Evolutionary conservation across 345 rosid genomes (phyloP).

Genomic region (Brassica cretica): DNA sequence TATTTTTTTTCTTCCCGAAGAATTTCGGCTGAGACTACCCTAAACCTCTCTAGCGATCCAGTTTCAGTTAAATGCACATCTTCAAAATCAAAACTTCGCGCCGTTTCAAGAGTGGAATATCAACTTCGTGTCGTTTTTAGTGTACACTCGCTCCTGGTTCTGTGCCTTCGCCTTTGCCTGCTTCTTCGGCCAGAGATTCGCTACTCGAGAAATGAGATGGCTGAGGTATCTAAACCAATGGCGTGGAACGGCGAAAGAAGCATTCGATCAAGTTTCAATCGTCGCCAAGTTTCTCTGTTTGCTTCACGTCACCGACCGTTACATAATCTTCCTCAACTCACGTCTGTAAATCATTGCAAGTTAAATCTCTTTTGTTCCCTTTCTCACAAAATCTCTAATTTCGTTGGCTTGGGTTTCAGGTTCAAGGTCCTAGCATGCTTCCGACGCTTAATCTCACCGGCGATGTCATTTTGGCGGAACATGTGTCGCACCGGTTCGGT

Average conservation of each 20-base stretch:
- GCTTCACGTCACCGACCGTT: conserved; percentile 61
- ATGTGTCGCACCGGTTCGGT: conserved; percentile 63
- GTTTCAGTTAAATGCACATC: neutral
- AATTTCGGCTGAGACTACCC: neutral
- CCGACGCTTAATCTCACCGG: conserved; percentile 74
- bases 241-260: conserved; percentile 48
- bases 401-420: conserved; percentile 44
- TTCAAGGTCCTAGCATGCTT: conserved; percentile 78
- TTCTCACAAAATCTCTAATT: neutral
- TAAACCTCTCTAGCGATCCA: neutral
- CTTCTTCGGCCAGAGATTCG: conserved; percentile 1
- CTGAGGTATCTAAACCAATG: conserved; percentile 39
- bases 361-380: neutral
- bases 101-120: conserved; percentile 16
- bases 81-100: neutral
- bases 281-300: conserved; percentile 44
- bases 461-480: conserved; percentile 65
- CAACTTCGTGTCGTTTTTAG: conserved; percentile 15
- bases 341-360: conserved; percentile 39
- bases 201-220: conserved; percentile 16
- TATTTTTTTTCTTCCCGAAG: neutral
- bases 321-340: conserved; percentile 56
- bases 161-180: neutral
- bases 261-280: conserved; percentile 27
- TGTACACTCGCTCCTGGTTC: neutral